Evolutionary conservation across 2,329 filamentous ascomycete species (phyloP).

Genomic region (Cyclaneusma minus): DNA sequence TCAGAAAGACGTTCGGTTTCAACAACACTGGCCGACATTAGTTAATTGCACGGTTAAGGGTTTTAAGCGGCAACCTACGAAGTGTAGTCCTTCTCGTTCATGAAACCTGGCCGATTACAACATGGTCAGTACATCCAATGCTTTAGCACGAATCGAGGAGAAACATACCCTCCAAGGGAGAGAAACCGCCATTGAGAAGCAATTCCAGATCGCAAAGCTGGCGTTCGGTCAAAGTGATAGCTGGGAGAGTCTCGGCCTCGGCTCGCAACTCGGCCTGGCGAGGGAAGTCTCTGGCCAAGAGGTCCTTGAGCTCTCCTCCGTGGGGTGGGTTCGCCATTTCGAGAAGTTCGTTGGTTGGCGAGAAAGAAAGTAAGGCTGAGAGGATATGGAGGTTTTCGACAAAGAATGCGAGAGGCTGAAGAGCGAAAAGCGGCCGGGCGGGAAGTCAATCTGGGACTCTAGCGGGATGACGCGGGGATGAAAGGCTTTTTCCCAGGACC

Average conservation of each 20-base stretch:
- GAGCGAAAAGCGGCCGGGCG: no score
- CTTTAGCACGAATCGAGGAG: conserved; percentile 3
- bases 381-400: not conserved
- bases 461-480: no score
- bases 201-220: conserved; percentile 96
- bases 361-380: conserved; percentile 1
- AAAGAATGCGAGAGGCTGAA: no score
- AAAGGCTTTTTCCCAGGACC: no score
- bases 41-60: not conserved
- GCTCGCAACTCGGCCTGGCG: conserved; percentile 62
- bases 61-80: conserved; percentile 38
- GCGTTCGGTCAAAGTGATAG: conserved; percentile 74
- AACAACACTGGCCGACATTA: conserved; percentile 51
- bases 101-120: conserved; percentile 51
- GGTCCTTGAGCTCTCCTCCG: conserved; percentile 94
- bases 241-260: conserved; percentile 77
- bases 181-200: conserved; percentile 95
- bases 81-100: conserved; percentile 95
- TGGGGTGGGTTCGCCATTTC: conserved; percentile 59
- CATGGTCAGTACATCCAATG: not conserved
- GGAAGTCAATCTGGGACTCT: no score
- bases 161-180: conserved; percentile 76
- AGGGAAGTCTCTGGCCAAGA: conserved; percentile 82
- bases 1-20: conserved; percentile 72
- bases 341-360: conserved; percentile 5